Base-by-base conservation (phyloP, 73 alveolate species). In the Tetrahymena thermophila region DNA sequence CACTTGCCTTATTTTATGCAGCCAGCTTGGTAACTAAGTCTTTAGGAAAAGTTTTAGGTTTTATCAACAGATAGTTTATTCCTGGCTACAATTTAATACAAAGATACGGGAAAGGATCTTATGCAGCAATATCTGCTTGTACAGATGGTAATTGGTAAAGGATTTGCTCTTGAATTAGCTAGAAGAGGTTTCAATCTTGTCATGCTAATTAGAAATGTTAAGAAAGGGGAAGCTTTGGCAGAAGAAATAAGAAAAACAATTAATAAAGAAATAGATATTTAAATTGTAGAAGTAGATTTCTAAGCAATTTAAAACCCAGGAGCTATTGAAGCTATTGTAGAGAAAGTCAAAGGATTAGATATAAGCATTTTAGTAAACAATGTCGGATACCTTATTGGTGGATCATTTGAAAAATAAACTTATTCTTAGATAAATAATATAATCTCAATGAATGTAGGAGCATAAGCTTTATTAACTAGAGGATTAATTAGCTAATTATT, bases 121-220 rank as follows among this genome's bases (percentile, higher is more conserved):
- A 97, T 96, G 98, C 97, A 35, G 43, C 96, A 56, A 94, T 97
- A 9, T 97, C 99, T 42, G 99, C 98, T 16, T 96, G 97, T 44
- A 97, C 99, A 15, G 98, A 97, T 57, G 99, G 99, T 0, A 97
- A n/a, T 97, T n/a, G 99, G 99, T 16, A 96, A 94, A 93, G 98
- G 95, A 28, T 96, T 97, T 94, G 98, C 98, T 57, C 56, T 85
- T 35, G 97, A 97, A 56, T 89, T 97, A 34, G 99, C 98, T 3
- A 85, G 85, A 56, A 94, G 94, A 85, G 97, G 97, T 34, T 97
- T 98, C 34, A 98, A 98, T 93, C 50, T 98, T 16, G 96, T 97
- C 14, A 71, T 97, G 71, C 58, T 98, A 1, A 94, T 97, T 34
- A 84, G 97, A 35, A 95, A 96, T 95, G 38, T 35, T 43, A 95